These are phyloP conservation scores for Pseudogymnoascus sp. DNA, from an alignment of 2,329 filamentous ascomycete species.

Conservation along the genomic window DNA sequence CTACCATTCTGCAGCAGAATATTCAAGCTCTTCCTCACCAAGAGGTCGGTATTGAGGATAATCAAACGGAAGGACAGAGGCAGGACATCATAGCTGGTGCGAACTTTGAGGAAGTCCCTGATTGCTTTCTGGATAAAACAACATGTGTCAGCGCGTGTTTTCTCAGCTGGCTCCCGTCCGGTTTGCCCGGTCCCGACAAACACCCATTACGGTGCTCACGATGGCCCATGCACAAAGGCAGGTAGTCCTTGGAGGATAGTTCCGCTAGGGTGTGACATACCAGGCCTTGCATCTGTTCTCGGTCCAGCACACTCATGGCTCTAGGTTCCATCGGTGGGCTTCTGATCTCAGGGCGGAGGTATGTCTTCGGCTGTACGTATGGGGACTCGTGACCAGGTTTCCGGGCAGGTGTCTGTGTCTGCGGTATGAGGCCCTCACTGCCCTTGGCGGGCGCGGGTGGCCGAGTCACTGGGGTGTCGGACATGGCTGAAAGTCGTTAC, in stretches of 20 bases:
- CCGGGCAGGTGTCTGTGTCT: constrained; percentile 23
- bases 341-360: constrained; percentile 27
- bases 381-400: constrained; percentile 26
- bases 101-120: constrained; percentile 89
- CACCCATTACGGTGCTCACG: not conserved
- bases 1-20: constrained; percentile 93
- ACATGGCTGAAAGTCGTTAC: constrained; percentile 22
- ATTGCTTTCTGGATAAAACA: constrained; percentile 62
- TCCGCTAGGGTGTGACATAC: constrained; percentile 43
- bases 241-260: not conserved
- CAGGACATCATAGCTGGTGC: constrained; percentile 95
- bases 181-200: not conserved
- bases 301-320: constrained; percentile 57
- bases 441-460: constrained; percentile 22
- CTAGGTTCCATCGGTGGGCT: constrained; percentile 26
- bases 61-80: constrained; percentile 94
- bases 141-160: not conserved
- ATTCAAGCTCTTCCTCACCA: constrained; percentile 94
- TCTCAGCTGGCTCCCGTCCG: not conserved
- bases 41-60: constrained; percentile 85
- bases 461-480: constrained; percentile 27
- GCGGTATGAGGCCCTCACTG: constrained; percentile 16
- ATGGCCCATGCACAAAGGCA: not conserved
- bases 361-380: constrained; percentile 30
- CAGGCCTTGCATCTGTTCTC: constrained; percentile 71